These are phyloP conservation scores for Fusarium sp. DNA, from an alignment of 2,329 filamentous ascomycete genomes.

Conservation along the genomic window DNA sequence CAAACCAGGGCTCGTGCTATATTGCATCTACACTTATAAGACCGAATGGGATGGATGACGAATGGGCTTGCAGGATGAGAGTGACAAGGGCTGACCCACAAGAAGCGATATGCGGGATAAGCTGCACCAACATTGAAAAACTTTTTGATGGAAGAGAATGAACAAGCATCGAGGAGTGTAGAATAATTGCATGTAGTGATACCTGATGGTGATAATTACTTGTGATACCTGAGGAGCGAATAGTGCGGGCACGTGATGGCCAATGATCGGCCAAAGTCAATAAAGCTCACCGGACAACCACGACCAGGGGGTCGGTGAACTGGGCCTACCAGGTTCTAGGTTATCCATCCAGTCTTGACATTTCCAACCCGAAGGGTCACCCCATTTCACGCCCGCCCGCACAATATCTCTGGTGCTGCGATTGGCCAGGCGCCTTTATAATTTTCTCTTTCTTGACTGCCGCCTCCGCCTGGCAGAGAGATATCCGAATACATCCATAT, in stretches of 20 bases:
- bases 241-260: constrained; percentile 17
- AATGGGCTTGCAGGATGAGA: background rate
- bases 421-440: constrained; percentile 34
- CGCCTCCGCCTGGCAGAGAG: constrained; percentile 21
- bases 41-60: background rate
- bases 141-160: background rate
- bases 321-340: constrained; percentile 13
- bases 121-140: background rate
- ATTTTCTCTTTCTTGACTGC: constrained; percentile 30
- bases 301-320: constrained; percentile 28
- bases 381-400: constrained; percentile 40
- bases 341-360: constrained; percentile 27
- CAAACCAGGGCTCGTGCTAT: background rate
- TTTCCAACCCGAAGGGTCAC: constrained; percentile 35
- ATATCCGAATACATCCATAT: constrained; percentile 18
- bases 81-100: background rate
- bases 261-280: constrained; percentile 12
- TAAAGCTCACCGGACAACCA: constrained; percentile 35
- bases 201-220: background rate
- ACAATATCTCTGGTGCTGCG: constrained; percentile 40
- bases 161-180: background rate
- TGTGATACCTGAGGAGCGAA: background rate
- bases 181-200: background rate
- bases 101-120: background rate
- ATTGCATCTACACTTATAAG: background rate